These are phyloP conservation scores for Pelagophyceae sp. DNA, from an alignment of 352 stramenopile species.

Conservation along the genomic window DNA sequence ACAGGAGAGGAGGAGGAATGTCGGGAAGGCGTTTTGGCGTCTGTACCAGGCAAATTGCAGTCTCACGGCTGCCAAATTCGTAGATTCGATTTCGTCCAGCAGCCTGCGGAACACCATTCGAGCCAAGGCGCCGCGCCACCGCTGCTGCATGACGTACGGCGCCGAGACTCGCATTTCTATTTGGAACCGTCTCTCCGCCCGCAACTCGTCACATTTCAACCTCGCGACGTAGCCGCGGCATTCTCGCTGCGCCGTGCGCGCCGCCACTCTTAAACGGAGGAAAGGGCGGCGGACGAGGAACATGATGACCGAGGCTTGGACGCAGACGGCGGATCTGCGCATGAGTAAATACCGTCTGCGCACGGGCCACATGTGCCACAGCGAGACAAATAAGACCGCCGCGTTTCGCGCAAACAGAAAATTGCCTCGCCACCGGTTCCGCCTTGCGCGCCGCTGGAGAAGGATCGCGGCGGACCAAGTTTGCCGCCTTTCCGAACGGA, in stretches of 20 bases:
- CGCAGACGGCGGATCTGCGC: neutral
- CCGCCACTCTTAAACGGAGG: neutral
- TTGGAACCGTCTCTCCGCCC: neutral
- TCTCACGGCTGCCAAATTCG: neutral
- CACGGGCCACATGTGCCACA: constrained; percentile 7
- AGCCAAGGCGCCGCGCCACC: neutral
- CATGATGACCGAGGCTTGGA: constrained; percentile 6
- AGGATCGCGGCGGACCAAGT: neutral
- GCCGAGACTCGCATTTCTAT: neutral
- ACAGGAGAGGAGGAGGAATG: constrained; percentile 6
- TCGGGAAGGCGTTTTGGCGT: neutral
- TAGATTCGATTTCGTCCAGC: neutral
- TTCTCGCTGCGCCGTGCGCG: neutral
- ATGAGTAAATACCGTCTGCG: neutral
- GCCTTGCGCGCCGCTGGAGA: neutral
- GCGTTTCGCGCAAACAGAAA: neutral
- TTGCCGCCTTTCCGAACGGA: neutral
- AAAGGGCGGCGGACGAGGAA: constrained; percentile 11
- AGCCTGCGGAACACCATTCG: neutral
- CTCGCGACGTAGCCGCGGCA: neutral
- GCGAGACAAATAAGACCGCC: neutral
- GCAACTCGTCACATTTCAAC: neutral
- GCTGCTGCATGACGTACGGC: neutral
- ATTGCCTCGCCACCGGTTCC: neutral
- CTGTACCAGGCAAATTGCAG: constrained; percentile 12